These are phyloP conservation scores for Magnusiomyces magnusii DNA, from an alignment of 1,139 yeast species.

Conservation along the genomic window DNA sequence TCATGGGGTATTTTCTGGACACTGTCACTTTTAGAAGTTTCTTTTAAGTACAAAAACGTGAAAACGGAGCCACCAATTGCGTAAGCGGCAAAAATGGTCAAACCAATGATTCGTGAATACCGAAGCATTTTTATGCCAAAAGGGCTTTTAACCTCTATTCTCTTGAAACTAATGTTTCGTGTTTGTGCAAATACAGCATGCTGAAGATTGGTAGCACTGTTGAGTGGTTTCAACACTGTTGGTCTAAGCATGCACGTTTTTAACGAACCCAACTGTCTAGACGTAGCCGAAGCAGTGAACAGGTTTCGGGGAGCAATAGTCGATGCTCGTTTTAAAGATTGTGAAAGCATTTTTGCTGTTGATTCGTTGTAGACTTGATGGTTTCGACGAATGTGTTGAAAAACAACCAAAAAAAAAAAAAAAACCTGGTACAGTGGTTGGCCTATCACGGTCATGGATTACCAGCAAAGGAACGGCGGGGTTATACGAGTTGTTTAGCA, in stretches of 20 bases:
- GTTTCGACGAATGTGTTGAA: too few species aligned
- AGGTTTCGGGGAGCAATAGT: not conserved
- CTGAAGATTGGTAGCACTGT: not conserved
- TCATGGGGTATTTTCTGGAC: conserved; percentile 28
- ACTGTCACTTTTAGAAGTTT: conserved; percentile 21
- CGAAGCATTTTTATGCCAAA: conserved; percentile 15
- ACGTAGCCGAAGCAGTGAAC: not conserved
- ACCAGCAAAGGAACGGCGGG: too few species aligned
- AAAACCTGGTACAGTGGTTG: too few species aligned
- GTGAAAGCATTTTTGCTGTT: too few species aligned
- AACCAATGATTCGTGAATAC: conserved; percentile 15
- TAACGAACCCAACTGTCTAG: not conserved
- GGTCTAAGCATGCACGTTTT: not conserved
- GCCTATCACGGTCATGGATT: too few species aligned
- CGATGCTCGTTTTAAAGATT: too few species aligned
- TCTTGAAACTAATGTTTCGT: conserved; percentile 6
- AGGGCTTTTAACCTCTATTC: conserved; percentile 16
- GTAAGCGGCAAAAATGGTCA: conserved; percentile 20
- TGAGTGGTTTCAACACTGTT: not conserved
- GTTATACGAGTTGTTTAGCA: too few species aligned
- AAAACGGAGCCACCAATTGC: conserved; percentile 21
- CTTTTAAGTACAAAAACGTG: conserved; percentile 22
- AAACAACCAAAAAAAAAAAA: too few species aligned
- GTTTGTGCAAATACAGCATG: not conserved
- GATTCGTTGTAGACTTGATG: too few species aligned